Conservation (phyloP, 2,329 filamentous ascomycete genomes). For the Penicillium sp. region DNA sequence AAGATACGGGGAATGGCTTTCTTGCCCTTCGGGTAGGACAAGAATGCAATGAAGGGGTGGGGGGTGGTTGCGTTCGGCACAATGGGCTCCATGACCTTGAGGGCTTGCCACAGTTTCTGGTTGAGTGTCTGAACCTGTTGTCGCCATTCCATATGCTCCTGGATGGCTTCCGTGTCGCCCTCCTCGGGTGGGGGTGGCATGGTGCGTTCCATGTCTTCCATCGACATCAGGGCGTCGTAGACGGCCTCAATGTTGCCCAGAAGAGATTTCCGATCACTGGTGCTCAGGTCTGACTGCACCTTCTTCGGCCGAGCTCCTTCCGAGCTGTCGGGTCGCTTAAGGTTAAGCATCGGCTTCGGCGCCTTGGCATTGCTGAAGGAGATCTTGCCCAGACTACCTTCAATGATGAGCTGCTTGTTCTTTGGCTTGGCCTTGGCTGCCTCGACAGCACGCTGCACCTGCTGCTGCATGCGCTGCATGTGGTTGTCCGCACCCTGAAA, state of each 20-base stretch:
- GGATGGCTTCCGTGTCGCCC: constrained; percentile 67
- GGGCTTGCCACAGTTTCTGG: constrained; percentile 74
- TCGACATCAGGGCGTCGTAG: constrained; percentile 83
- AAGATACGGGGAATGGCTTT: constrained; percentile 94
- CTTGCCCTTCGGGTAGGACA: constrained; percentile 94
- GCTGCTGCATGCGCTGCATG: constrained; percentile 98
- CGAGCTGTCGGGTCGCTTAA: constrained; percentile 77
- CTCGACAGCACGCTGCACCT: constrained; percentile 94
- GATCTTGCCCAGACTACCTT: constrained; percentile 95
- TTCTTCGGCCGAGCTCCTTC: constrained; percentile 56
- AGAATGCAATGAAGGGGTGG: constrained; percentile 94
- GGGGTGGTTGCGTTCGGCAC: constrained; percentile 64
- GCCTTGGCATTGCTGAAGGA: constrained; percentile 99
- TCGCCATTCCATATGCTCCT: constrained; percentile 77
- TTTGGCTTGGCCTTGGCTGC: constrained; percentile 97
- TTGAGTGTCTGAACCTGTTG: constrained; percentile 71
- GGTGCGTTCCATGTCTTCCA: constrained; percentile 87
- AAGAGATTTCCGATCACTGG: constrained; percentile 76
- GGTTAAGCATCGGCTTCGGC: constrained; percentile 88
- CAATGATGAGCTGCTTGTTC: constrained; percentile 94
- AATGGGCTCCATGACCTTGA: constrained; percentile 93
- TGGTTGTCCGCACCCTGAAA: constrained; percentile 89
- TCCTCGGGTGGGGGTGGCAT: constrained; percentile 69
- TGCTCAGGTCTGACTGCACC: constrained; percentile 52
- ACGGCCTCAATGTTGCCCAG: constrained; percentile 85